A percentile compares a stretch with the other conserved stretches of the same genome.
Conservation (phyloP, 140 eudicot species). For the Senecio squalidus region DNA sequence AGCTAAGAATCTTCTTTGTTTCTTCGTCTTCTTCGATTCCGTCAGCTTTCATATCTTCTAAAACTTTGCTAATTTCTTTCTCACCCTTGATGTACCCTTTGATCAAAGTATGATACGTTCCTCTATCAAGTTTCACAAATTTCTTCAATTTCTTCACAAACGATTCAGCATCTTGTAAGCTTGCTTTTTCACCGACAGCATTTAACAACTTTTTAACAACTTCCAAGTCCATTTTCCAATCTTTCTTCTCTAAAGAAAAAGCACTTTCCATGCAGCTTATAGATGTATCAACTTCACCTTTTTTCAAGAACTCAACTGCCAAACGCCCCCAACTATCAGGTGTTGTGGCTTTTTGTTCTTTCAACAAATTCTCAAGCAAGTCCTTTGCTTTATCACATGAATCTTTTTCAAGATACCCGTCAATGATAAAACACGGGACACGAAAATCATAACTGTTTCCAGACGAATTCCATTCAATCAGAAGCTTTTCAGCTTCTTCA, state of each 20-base stretch:
- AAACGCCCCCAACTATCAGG: slow-evolving; percentile 53
- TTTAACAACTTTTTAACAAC: slow-evolving; percentile 26
- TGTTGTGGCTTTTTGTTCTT: slow-evolving; percentile 30
- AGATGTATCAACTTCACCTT: slow-evolving; percentile 35
- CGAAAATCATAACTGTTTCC: slow-evolving; percentile 67
- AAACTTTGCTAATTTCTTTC: slow-evolving; percentile 36
- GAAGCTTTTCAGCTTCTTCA: slow-evolving; percentile 63
- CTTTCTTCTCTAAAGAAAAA: slow-evolving; percentile 32
- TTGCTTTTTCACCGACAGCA: slow-evolving; percentile 46
- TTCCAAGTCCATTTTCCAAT: slow-evolving; percentile 38
- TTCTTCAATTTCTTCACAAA: slow-evolving; percentile 35
- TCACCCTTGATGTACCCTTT: slow-evolving; percentile 36
- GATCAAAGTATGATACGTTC: slow-evolving; percentile 51
- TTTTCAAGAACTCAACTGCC: slow-evolving; percentile 44
- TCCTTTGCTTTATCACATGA: slow-evolving; percentile 50
- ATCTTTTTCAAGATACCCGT: slow-evolving; percentile 41
- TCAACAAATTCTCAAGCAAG: slow-evolving; percentile 39
- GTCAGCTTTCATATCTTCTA: slow-evolving; percentile 52
- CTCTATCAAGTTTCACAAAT: slow-evolving; percentile 33
- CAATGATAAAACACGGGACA: slow-evolving; percentile 47
- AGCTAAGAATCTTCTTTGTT: slow-evolving; percentile 39
- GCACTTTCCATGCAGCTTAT: slow-evolving; percentile 44
- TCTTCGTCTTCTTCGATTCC: slow-evolving; percentile 45
- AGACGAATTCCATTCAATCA: slow-evolving; percentile 61
- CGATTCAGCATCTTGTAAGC: slow-evolving; percentile 26